Percentiles rank a stretch among this genome's conserved stretches.
These are phyloP conservation scores for Blastobotrys capitulatus DNA, from an alignment of 1,139 yeast genomes.

Conservation along the genomic window DNA sequence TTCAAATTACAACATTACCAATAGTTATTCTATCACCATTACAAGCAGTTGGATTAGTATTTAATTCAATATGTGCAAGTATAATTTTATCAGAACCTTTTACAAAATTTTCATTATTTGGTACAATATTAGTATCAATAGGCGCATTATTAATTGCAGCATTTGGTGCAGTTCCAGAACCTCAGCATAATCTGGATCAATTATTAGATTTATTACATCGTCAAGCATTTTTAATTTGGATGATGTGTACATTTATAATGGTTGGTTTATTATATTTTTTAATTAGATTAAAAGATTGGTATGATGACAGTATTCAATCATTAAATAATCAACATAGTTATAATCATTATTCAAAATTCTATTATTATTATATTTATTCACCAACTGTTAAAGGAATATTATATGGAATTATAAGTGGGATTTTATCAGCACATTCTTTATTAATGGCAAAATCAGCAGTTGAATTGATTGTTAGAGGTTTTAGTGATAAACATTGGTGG, in stretches of 20 bases:
- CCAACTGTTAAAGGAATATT: conserved; percentile 42
- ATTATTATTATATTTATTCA: not conserved
- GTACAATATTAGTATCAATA: conserved; percentile 60
- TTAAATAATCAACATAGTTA: not conserved
- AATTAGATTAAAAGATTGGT: conserved; percentile 11
- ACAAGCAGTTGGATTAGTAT: conserved; percentile 85
- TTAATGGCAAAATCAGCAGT: conserved; percentile 79
- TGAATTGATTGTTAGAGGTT: conserved; percentile 47
- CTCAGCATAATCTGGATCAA: conserved; percentile 45
- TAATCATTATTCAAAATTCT: not conserved
- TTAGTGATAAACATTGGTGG: conserved; percentile 28
- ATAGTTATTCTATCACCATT: conserved; percentile 73
- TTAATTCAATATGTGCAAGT: conserved; percentile 73
- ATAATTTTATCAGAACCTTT: conserved; percentile 64
- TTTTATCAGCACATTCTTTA: conserved; percentile 79
- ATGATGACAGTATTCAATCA: not conserved
- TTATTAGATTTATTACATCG: conserved; percentile 40
- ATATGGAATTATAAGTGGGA: conserved; percentile 70
- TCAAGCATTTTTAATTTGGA: conserved; percentile 43
- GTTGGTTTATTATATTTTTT: conserved; percentile 28
- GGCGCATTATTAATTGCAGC: conserved; percentile 83
- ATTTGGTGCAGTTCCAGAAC: conserved; percentile 56
- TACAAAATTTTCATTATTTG: conserved; percentile 51
- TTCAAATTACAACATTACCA: conserved; percentile 81
- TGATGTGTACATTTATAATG: conserved; percentile 34